Base-by-base conservation (phyloP, 2,329 filamentous ascomycete species). In the Gnomoniopsis smithogilvyi region DNA sequence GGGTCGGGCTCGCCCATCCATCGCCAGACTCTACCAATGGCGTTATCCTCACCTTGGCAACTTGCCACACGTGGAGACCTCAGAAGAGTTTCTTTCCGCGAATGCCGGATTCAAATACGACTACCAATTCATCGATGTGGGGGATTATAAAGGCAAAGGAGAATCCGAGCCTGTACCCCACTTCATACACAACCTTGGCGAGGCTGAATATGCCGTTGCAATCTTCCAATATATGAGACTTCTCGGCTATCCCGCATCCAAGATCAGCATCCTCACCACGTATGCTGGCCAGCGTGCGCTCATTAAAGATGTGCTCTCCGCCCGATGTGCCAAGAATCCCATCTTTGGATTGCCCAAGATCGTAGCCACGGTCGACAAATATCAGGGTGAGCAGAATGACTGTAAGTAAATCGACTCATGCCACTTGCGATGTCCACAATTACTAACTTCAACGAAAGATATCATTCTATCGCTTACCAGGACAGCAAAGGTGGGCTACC, bases 381-480 rank as follows among this genome's bases (percentile, higher is more conserved):
- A 98, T 69, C 95, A 99, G 77, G 96, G 95, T 72, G 95, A 99
- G 79, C 95, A 99, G 75, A 99, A 99, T 74, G 95, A 99, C 70
- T 98, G 91, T 95, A 81, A 81, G 90, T 85, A 58, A 12, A 14
- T n/a, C 59, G 56, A 36, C 2, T 51, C n/a, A 19, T 21, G 26
- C 58, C 46, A 47, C 15, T 43, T 24, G n/a, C 11, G 4, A 6
- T 19, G 26, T 38, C 22, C 6, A 21, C 21, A 22, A n/a, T 49
- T 60, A 59, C 62, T 65, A 53, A 63, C 54, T 46, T 30, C 19
- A 41, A 14, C 3, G n/a, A 48, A 58, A 95, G 91, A 97, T 69
- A 86, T 99, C 66, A 96, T 99, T 67, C 84, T 99, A 58, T 97
- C 93, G 6, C 84, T 99, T 50, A 95, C 92, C 15, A 86, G 95